These are phyloP conservation scores for Castanopsis chinensis DNA, from an alignment of 306 rosid genomes.

Conservation along the genomic window DNA sequence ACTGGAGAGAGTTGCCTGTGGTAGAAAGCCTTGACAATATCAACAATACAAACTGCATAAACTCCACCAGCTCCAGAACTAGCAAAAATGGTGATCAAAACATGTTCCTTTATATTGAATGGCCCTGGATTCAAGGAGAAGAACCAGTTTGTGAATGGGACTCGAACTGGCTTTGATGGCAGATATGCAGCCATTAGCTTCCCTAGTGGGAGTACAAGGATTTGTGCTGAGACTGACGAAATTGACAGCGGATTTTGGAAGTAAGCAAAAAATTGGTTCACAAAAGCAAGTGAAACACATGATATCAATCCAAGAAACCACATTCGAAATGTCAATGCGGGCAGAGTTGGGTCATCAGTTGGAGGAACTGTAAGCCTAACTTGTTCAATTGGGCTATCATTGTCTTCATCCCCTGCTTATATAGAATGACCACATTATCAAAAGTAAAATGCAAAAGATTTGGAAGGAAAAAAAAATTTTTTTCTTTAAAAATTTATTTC, in stretches of 20 bases:
- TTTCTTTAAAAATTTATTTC: not conserved
- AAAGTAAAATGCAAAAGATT: not conserved
- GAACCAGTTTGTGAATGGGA: conserved; percentile 54
- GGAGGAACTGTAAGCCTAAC: conserved; percentile 75
- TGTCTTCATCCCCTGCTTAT: conserved; percentile 35
- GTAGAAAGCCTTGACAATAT: conserved; percentile 83
- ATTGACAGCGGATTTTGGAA: conserved; percentile 49
- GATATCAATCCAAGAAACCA: conserved; percentile 71
- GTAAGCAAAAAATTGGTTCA: conserved; percentile 68
- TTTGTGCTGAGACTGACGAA: conserved; percentile 69
- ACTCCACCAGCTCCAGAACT: conserved; percentile 61
- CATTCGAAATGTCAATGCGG: conserved; percentile 78
- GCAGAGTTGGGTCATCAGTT: conserved; percentile 61
- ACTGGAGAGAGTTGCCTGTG: conserved; percentile 46
- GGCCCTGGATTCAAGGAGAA: conserved; percentile 84
- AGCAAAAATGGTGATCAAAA: conserved; percentile 75
- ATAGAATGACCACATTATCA: not conserved
- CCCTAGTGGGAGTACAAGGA: conserved; percentile 70
- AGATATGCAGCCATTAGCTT: conserved; percentile 78
- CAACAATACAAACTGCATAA: conserved; percentile 68
- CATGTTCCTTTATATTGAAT: conserved; percentile 77
- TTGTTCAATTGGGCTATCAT: conserved; percentile 76
- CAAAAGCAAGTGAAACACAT: conserved; percentile 62
- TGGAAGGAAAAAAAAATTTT: not conserved
- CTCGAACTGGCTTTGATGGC: conserved; percentile 22